Evolutionary conservation across 768 basidiomycete species (phyloP), one percentile per base, ranked within the genome.

Genomic region (Leucogyrophana mollusca): DNA sequence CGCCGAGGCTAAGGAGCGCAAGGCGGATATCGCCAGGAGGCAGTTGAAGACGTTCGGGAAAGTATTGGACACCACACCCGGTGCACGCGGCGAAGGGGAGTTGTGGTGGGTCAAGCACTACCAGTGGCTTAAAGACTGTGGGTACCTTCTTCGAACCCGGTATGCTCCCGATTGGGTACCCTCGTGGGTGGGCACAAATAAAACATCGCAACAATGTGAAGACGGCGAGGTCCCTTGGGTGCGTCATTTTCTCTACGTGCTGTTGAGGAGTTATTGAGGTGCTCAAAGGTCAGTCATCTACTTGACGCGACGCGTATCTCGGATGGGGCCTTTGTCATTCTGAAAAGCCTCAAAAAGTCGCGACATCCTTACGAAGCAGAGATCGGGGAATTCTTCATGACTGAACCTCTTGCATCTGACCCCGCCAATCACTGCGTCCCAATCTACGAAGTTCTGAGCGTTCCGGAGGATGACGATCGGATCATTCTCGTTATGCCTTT

Each of bases 131-230:
- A 43, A 57, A n/a, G 52, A 55, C 4, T 50, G 50, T 25, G 65
- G 69, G 8, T 72, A 70, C 38, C 24, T 54, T 17, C 58, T 73
- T 4, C 64, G 65, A 5, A 45, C 60, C 4, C 55, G 71, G 2
- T 69, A 61, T 34, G 22, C 37, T 3, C 68, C 68, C 0, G 59
- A 56, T 22, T 71, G 69, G 69, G 46, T 55, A 6, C 64, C 67
- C 1, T 71, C 68, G 1, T 71, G 70, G 70, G 33, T 25, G 8
- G 20, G 23, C 35, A 49, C 16, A 8, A 34, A 41, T 1, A 46
- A 25, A 9, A 4, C 18, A 11, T 20, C 21, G 4, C 24, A 32
- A 10, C 4, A 3, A 22, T 51, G 50, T 27, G 50, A 51, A 30
- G 50, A 51, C 30, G 17, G 40, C 17, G 2, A 24, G 13, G 9